Conservation (phyloP, 1,139 yeast genomes). For the Suhomyces chickasaworum region DNA sequence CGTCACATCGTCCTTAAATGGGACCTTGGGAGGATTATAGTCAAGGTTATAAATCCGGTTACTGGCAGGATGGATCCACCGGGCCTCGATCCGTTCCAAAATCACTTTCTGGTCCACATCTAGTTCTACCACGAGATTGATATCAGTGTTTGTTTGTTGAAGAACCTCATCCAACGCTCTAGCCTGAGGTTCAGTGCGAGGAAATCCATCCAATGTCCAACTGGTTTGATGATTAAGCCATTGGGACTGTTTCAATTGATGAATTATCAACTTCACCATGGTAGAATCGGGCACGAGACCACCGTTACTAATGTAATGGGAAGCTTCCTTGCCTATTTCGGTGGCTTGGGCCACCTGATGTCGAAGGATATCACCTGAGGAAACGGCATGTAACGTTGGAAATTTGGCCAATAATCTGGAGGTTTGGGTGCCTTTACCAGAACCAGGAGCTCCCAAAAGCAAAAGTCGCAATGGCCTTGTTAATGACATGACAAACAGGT, state of each 20-base stretch:
- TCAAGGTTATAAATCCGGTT: conserved; percentile 85
- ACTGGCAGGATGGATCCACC: conserved; percentile 83
- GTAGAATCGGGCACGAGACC: conserved; percentile 69
- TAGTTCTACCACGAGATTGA: conserved; percentile 79
- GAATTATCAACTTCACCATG: conserved; percentile 61
- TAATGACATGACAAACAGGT: conserved; percentile 7
- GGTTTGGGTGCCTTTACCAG: conserved; percentile 93
- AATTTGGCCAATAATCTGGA: conserved; percentile 58
- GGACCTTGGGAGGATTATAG: conserved; percentile 84
- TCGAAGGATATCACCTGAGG: conserved; percentile 85
- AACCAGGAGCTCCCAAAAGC: conserved; percentile 89
- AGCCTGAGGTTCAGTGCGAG: conserved; percentile 79
- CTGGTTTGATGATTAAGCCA: conserved; percentile 52
- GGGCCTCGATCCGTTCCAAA: conserved; percentile 74
- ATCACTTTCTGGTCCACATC: conserved; percentile 82
- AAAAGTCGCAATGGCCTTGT: conserved; percentile 61
- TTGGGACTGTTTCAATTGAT: conserved; percentile 44
- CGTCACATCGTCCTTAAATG: conserved; percentile 82
- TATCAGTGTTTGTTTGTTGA: conserved; percentile 32
- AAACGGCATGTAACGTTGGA: conserved; percentile 54
- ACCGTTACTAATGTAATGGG: conserved; percentile 60
- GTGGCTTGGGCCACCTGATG: conserved; percentile 61
- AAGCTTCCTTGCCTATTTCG: conserved; percentile 59
- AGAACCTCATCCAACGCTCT: conserved; percentile 53
- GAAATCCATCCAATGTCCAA: conserved; percentile 92